These are phyloP conservation scores for Pichia rugopelliculosa DNA, from an alignment of 805 yeast genomes.

Conservation along the genomic window DNA sequence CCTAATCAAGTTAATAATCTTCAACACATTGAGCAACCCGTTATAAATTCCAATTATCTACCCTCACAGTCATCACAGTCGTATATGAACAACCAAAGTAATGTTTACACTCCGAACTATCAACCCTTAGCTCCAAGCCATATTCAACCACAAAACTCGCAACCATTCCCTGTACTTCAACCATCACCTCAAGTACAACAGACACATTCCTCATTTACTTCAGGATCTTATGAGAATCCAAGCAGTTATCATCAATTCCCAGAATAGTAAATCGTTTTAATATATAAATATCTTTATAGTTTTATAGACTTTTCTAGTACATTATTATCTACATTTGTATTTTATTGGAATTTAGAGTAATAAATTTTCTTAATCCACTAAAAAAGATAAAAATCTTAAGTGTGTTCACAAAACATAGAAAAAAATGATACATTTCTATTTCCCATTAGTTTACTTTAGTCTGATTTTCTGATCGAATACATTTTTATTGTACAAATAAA, in stretches of 20 bases:
- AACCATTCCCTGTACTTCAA: not conserved
- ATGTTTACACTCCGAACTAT: not conserved
- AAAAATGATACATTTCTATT: too few relatives aligned
- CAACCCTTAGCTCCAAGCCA: not conserved
- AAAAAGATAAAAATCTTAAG: too few relatives aligned
- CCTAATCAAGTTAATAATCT: not conserved
- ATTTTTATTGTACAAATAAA: conserved; percentile 17
- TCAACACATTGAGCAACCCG: not conserved
- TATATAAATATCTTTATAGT: not conserved
- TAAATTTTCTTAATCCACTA: too few relatives aligned
- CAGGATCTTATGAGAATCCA: not conserved
- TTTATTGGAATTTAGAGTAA: not conserved
- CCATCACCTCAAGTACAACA: not conserved
- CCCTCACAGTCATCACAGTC: not conserved
- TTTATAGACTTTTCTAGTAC: not conserved
- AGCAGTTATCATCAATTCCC: not conserved
- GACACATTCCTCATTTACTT: not conserved
- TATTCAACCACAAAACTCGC: not conserved
- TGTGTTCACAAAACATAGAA: too few relatives aligned
- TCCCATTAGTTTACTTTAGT: conserved; percentile 3
- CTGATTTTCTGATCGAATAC: conserved; percentile 15
- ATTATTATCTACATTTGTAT: too few relatives aligned
- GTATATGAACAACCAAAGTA: not conserved
- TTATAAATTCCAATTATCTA: not conserved
- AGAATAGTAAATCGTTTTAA: not conserved